Evolutionary conservation across 2,329 filamentous ascomycete genomes (phyloP).

Genomic region (Leptodontidium sp.): DNA sequence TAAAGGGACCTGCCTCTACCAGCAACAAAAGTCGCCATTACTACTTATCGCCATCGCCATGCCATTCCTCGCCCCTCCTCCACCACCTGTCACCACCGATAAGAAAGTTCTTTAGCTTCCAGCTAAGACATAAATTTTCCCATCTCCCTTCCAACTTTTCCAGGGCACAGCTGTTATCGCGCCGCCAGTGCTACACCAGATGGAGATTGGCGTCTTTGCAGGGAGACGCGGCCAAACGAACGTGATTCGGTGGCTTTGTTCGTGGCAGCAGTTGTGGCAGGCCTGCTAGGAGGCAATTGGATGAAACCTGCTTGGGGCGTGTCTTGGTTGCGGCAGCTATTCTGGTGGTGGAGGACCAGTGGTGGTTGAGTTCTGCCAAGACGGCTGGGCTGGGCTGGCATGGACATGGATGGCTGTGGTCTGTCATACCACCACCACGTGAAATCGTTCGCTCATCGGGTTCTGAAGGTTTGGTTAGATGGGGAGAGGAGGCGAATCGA

Average conservation of each 20-base stretch:
- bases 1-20: too few species aligned
- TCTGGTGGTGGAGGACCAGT: not conserved
- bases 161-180: conserved; percentile 5
- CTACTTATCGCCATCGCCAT: not conserved
- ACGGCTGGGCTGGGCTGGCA: not conserved
- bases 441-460: not conserved
- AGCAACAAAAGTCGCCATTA: not conserved
- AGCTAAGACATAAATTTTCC: conserved; percentile 5
- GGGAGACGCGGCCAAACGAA: conserved; percentile 5
- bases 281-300: not conserved
- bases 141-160: not conserved
- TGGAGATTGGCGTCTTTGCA: not conserved
- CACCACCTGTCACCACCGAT: not conserved
- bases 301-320: not conserved
- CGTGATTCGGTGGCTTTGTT: conserved; percentile 7
- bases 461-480: not conserved
- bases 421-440: not conserved
- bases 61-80: not conserved
- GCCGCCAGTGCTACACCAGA: not conserved
- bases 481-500: too few species aligned
- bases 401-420: too few species aligned
- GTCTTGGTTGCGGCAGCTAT: conserved; percentile 8
- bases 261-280: not conserved
- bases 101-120: conserved; percentile 2
- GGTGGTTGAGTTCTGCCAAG: conserved; percentile 5